A percentile compares a stretch with the other conserved stretches of the same genome.
These are phyloP conservation scores for Lactarius sp. DNA, from an alignment of 768 basidiomycete species.

Conservation along the genomic window DNA sequence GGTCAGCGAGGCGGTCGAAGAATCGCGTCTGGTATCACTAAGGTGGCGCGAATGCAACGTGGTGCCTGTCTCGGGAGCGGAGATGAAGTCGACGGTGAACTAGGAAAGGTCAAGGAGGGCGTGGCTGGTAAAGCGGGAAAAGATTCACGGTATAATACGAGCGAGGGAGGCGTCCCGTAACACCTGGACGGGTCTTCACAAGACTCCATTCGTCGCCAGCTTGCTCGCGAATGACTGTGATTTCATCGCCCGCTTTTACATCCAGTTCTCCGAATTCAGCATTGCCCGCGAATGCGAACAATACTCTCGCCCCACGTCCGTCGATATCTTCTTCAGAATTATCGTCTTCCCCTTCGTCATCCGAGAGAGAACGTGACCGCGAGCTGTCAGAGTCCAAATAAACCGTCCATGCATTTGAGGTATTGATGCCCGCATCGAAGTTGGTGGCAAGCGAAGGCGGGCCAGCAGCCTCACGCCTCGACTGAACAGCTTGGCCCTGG, in stretches of 20 bases:
- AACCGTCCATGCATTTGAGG: conserved; percentile 73
- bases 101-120: conserved; percentile 30
- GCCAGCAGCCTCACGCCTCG: conserved; percentile 7
- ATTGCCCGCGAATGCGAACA: conserved; percentile 74
- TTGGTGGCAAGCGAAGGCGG: conserved; percentile 29
- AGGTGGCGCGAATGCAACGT: conserved; percentile 29
- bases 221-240: conserved; percentile 68
- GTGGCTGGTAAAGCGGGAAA: conserved; percentile 9
- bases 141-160: conserved; percentile 67
- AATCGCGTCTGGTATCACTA: conserved; percentile 32
- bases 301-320: conserved; percentile 54
- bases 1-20: conserved; percentile 46
- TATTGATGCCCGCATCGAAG: conserved; percentile 75
- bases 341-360: conserved; percentile 33
- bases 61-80: conserved; percentile 42
- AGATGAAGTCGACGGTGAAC: conserved; percentile 63
- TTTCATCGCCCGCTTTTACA: conserved; percentile 62
- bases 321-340: conserved; percentile 35
- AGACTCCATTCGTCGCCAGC: conserved; percentile 80
- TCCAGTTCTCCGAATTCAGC: conserved; percentile 66
- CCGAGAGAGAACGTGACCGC: conserved; percentile 44
- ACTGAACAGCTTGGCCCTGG: conserved; percentile 13
- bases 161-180: conserved; percentile 63
- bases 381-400: conserved; percentile 40
- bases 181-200: conserved; percentile 46